phyloP scores from a whole-genome alignment of 768 basidiomycete genomes.

The Butyriboletus loyo region DNA sequence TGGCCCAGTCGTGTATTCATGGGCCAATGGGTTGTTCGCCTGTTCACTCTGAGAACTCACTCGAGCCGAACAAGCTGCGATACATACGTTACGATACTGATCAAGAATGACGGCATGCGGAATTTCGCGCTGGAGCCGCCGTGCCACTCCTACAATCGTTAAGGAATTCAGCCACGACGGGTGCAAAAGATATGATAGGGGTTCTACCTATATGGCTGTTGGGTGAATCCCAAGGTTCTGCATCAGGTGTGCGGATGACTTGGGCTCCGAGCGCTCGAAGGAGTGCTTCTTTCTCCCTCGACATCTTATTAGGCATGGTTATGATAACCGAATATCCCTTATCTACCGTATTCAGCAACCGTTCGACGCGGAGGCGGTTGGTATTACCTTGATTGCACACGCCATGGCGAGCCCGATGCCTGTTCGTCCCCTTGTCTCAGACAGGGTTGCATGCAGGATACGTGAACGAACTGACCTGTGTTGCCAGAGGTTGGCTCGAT shows the following conservation, averaged over 20 bases:
- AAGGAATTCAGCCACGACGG: slow-evolving; percentile 85
- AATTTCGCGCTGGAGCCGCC: slow-evolving; percentile 70
- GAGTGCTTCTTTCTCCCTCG: slow-evolving; percentile 89
- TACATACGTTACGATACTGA: slow-evolving; percentile 77
- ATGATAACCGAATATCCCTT: slow-evolving; percentile 92
- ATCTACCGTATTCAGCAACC: slow-evolving; percentile 73
- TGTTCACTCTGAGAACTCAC: slow-evolving; percentile 22
- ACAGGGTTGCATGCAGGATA: background rate
- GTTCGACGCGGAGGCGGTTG: slow-evolving; percentile 15
- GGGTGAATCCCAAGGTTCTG: slow-evolving; percentile 84
- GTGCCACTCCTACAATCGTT: slow-evolving; percentile 84
- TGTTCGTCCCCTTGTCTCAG: slow-evolving; percentile 24
- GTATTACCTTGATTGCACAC: slow-evolving; percentile 84
- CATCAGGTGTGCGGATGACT: slow-evolving; percentile 90
- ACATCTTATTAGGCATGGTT: slow-evolving; percentile 95
- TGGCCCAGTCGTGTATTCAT: slow-evolving; percentile 85
- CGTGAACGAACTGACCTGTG: slow-evolving; percentile 59
- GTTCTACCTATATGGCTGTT: slow-evolving; percentile 89
- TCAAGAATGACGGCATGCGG: slow-evolving; percentile 88
- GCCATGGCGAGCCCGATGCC: slow-evolving; percentile 93
- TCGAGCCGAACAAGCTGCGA: background rate
- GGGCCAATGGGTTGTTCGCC: slow-evolving; percentile 86
- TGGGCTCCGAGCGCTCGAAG: slow-evolving; percentile 91
- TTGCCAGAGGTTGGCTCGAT: slow-evolving; percentile 97
- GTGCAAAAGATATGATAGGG: slow-evolving; percentile 26